Conservation (phyloP, 768 basidiomycete genomes). For the Amanita polypyramis region DNA sequence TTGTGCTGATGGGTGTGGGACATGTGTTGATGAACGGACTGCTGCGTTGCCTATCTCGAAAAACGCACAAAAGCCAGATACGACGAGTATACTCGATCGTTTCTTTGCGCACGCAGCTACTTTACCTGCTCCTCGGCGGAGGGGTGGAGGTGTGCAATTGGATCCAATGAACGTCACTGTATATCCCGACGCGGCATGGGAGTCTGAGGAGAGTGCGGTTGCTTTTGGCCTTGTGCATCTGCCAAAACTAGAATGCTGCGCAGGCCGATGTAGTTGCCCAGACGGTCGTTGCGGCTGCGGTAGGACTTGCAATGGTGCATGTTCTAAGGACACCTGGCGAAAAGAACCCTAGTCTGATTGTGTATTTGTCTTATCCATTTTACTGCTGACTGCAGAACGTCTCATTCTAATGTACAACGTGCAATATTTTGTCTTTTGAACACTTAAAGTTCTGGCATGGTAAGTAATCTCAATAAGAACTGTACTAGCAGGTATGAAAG, state of each 20-base stretch:
- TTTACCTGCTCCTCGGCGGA: slow-evolving; percentile 46
- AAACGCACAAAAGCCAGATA: slow-evolving; percentile 6
- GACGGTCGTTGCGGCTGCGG: slow-evolving; percentile 44
- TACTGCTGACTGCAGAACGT: too few relatives aligned
- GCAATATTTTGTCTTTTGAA: too few relatives aligned
- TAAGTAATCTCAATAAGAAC: too few relatives aligned
- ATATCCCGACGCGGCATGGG: slow-evolving; percentile 28
- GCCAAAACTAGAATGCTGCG: slow-evolving; percentile 62
- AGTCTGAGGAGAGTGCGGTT: slow-evolving; percentile 26
- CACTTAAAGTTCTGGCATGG: too few relatives aligned
- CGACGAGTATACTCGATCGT: slow-evolving; percentile 36
- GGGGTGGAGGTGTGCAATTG: slow-evolving; percentile 24
- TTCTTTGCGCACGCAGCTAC: slow-evolving; percentile 64
- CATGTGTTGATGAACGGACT: slow-evolving; percentile 46
- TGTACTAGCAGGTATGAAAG: too few relatives aligned
- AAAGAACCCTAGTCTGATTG: too few relatives aligned
- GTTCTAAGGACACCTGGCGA: slow-evolving; percentile 21
- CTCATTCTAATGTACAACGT: too few relatives aligned
- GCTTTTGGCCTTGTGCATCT: slow-evolving; percentile 42
- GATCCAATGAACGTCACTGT: slow-evolving; percentile 44
- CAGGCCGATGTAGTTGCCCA: slow-evolving; percentile 50
- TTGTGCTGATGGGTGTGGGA: slow-evolving; percentile 46
- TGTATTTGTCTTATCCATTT: too few relatives aligned
- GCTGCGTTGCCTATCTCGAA: slow-evolving; percentile 12
- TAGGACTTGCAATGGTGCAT: slow-evolving; percentile 45